These are phyloP conservation scores for Solanum corneliomulleri DNA, from an alignment of 257 asterid genomes.

Conservation along the genomic window DNA sequence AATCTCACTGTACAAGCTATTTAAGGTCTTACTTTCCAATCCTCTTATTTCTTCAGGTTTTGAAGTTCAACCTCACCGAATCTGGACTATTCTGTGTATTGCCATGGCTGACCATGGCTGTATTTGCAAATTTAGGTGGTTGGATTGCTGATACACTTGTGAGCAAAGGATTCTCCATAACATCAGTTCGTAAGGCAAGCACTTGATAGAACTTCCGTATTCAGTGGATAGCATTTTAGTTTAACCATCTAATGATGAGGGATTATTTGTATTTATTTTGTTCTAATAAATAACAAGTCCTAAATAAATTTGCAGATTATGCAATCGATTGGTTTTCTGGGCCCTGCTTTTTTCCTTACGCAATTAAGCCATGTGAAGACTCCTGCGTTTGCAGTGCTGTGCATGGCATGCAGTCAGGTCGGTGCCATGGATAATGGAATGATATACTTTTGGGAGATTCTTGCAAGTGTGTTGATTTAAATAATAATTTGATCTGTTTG, in stretches of 20 bases:
- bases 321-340: constrained; percentile 93
- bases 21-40: neutral
- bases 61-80: constrained; percentile 91
- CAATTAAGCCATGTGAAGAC: constrained; percentile 71
- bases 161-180: constrained; percentile 77
- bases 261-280: neutral
- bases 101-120: constrained; percentile 96
- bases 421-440: constrained; percentile 1
- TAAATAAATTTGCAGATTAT: constrained; percentile 46
- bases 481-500: neutral
- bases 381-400: constrained; percentile 82
- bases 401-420: constrained; percentile 99
- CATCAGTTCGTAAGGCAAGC: constrained; percentile 43
- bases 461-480: neutral
- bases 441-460: neutral
- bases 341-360: constrained; percentile 90
- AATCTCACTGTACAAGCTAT: neutral
- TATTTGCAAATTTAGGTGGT: constrained; percentile 87
- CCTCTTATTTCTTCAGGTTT: constrained; percentile 32
- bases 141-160: constrained; percentile 93
- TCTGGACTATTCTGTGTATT: constrained; percentile 81
- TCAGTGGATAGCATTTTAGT: neutral
- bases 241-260: neutral
- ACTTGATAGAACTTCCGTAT: neutral
- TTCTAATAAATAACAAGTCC: neutral